These are phyloP conservation scores for Tetracladium maxilliforme DNA, from an alignment of 2,329 filamentous ascomycete genomes.

Conservation along the genomic window DNA sequence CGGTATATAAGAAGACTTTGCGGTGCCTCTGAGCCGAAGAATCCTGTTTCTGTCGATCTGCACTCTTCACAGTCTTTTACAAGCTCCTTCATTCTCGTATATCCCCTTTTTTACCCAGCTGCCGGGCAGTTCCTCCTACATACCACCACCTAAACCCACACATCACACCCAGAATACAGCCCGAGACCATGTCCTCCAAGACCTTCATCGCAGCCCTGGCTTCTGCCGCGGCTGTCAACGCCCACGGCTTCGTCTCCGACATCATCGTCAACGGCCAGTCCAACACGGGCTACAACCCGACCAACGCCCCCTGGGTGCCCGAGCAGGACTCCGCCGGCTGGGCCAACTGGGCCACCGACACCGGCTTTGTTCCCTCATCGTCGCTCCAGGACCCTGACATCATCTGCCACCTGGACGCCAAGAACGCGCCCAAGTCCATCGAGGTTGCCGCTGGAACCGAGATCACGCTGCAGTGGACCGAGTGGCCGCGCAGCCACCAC, in stretches of 20 bases:
- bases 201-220: conserved; percentile 8
- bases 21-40: too few species aligned
- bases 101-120: too few species aligned
- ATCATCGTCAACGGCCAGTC: conserved; percentile 13
- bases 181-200: too few species aligned
- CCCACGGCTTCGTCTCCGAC: conserved; percentile 15
- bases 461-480: conserved; percentile 30
- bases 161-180: too few species aligned
- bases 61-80: too few species aligned
- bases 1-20: too few species aligned
- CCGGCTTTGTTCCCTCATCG: conserved; percentile 31
- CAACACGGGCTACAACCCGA: conserved; percentile 14
- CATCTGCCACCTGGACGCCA: conserved; percentile 29
- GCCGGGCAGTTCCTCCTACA: too few species aligned
- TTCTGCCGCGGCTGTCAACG: conserved; percentile 10
- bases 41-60: too few species aligned
- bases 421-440: conserved; percentile 22
- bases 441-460: conserved; percentile 26
- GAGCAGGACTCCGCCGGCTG: conserved; percentile 20
- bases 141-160: too few species aligned
- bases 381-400: conserved; percentile 26
- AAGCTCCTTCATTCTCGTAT: too few species aligned
- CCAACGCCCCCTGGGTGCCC: conserved; percentile 13
- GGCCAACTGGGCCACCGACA: conserved; percentile 23
- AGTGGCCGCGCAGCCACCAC: conserved; percentile 31